phyloP scores from a whole-genome alignment of 768 basidiomycete genomes.

The Tremella yokohamensis region DNA sequence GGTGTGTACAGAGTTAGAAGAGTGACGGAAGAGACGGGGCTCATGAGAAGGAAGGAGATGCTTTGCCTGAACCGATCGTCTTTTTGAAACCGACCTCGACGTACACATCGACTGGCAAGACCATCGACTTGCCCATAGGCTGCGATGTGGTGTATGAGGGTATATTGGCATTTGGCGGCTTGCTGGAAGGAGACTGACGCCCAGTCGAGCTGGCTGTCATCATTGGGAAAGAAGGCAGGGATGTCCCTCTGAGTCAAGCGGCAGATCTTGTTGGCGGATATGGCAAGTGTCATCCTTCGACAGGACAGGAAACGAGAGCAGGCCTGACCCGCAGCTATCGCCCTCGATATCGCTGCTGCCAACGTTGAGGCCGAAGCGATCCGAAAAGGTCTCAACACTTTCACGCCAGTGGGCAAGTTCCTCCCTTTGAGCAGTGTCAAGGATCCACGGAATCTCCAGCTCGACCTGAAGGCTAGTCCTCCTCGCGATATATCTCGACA shows the following conservation, averaged over 20 bases:
- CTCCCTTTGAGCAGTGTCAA: neutral
- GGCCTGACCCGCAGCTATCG: neutral
- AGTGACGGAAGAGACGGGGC: too few relatives aligned
- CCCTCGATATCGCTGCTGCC: slow-evolving; percentile 1
- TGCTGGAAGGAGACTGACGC: neutral
- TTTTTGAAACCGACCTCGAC: slow-evolving; percentile 2
- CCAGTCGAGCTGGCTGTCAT: neutral
- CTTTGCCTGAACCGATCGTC: neutral
- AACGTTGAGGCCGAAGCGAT: slow-evolving; percentile 3
- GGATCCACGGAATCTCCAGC: too few relatives aligned
- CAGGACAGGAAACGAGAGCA: neutral
- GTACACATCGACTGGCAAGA: neutral
- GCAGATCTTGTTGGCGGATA: neutral
- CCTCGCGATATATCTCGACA: too few relatives aligned
- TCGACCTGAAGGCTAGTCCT: too few relatives aligned
- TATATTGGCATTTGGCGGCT: neutral
- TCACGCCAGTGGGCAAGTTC: slow-evolving; percentile 7
- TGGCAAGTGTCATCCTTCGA: neutral
- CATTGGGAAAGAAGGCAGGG: neutral
- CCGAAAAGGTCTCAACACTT: slow-evolving; percentile 9
- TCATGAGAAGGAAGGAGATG: too few relatives aligned
- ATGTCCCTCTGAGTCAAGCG: neutral
- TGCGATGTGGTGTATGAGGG: slow-evolving; percentile 3
- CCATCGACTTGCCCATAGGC: neutral
- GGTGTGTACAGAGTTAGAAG: too few relatives aligned